Base-by-base conservation (phyloP, 2,329 filamentous ascomycete species). In the Calonectria multiphialidica region DNA sequence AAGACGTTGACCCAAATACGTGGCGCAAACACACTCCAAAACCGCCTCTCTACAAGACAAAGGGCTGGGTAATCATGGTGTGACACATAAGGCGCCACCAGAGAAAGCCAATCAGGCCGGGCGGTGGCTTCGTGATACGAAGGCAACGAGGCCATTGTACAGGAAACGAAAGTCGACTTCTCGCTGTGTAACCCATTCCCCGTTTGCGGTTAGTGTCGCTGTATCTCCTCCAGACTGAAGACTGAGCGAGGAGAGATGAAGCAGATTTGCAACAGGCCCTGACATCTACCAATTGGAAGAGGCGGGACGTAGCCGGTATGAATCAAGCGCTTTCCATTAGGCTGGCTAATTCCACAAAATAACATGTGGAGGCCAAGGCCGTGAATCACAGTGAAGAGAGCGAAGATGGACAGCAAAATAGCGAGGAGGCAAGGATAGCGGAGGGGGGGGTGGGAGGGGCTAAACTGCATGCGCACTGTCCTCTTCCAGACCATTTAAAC, bases 1-100 rank as follows among this genome's bases (percentile, higher is more conserved):
- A 90, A 77, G 13, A 89, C 84, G 76, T 90, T 86, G 72, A 83
- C 82, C 90, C 89, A 91, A 21, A 91, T 80, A 5, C 83, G 85
- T 23, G 88, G 87, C 5, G 86, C 86, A 76, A 91, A 91, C 23
- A 85, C 80, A 49, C 75, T 68, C 81, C 87, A 86, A 75, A 89
- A 90, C 12, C 82, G 84, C 47, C 76, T 81, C 59, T 83, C 86
- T 12, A 91, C 89, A 44, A 85, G 84, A 76, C 88, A 90, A 50
- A 90, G 85, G 9, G 80, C 79, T 28, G 82, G 76, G 75, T 87
- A 88, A 76, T 88, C 84, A 7, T 76, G 69, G 49, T 83, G 74
- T 2, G 80, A 76, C 57, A 90, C 74, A 74, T 86, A 87, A 1
- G 87, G 85, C 8, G 85, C 87, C 15, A 86, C 86, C 5, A 90